Evolutionary conservation across 2,329 filamentous ascomycete species (phyloP), one percentile per base, ranked within the genome.

Genomic region (Talaromyces sp.): DNA sequence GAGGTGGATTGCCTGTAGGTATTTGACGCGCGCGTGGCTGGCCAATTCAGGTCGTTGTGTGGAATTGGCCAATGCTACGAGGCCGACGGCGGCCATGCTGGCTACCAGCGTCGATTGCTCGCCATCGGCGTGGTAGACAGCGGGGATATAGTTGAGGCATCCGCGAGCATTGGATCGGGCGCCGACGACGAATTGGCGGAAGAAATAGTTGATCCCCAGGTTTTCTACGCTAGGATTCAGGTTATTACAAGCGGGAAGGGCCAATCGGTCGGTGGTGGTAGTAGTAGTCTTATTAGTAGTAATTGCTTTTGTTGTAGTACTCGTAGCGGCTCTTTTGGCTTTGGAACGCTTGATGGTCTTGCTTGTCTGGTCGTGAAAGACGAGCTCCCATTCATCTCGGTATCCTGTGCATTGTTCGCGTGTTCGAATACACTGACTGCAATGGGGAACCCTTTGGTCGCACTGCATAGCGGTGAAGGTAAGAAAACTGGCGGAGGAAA

Each of bases 61-160:
- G 11, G 65, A 60, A 59, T 68, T 68, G 3, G 68, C 67, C 38
- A 70, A 38, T n/a, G 67, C 64, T 4, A 68, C 64, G 3, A 70
- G 68, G 14, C 68, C 68, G 3, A 69, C 66, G 1, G 68, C 68
- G 3, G 68, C 68, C 65, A 70, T 67, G 56, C 67, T 70, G 27
- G 67, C 51, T 4, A 66, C 29, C 0, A 70, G 58, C 1, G 65
- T 66, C 3, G 65, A 64, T 13, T 66, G 58, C 14, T 64, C 64
- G n/a, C 53, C 62, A 49, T 67, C 64, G 13, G 58, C 50, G n/a
- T 13, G 13, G 19, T 64, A 67, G 1, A 61, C 61, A 0, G 63
- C 49, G 2, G 68, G 64, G 5, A 69, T 61, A 50, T 69, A 69
- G 56, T 67, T 68, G 2, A 70, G 64, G 31, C 58, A 69, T 53